Base-by-base conservation (phyloP, 306 rosid genomes). In the Cercis canadensis region DNA sequence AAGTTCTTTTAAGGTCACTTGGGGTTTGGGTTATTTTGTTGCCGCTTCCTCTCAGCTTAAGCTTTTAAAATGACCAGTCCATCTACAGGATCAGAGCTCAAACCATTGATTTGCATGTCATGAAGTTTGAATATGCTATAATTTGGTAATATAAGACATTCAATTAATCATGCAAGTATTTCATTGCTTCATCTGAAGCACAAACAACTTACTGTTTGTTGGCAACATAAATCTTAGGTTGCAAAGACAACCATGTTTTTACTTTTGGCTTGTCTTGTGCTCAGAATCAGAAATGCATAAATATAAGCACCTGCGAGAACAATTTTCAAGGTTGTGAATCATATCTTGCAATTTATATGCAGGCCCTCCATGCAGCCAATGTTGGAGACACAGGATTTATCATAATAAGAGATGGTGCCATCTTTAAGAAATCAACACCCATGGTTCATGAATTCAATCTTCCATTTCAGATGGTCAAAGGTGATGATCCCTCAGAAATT, bases 371-470 rank as follows among this genome's bases (percentile, higher is more conserved):
- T 67, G 92, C 84, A 72, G 97, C 87, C 73, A 85, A 84, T 70
- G 78, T 90, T 67, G 96, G 96, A 16, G 85, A 88, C 80, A 84
- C 92, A 1, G 88, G 97, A 58, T 87, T 87, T 66, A 73, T 91
- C 29, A 65, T 88, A 40, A 57, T 88, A 51, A 89, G 97, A 82
- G 75, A 87, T 40, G 87, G 91, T 36, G 78, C 54, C 41, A 29
- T 91, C 71, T 61, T 88, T 52, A 74, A 80, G 54, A 83, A 53
- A 77, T 87, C 96, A 15, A 81, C 82, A 70, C 83, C 91, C 21
- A 76, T 50, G 80, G 80, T 83, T 72, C 91, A 91, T 2, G 92
- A 82, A 50, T 85, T 91, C 84, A 74, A 66, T 78, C 82, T 91
- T 56, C 96, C 92, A 0, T 10, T 88, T 61, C 87, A 74, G 50